Base-by-base conservation (phyloP, 225 moss, liverwort and hornwort species). In the Sphagnum tenellum region DNA sequence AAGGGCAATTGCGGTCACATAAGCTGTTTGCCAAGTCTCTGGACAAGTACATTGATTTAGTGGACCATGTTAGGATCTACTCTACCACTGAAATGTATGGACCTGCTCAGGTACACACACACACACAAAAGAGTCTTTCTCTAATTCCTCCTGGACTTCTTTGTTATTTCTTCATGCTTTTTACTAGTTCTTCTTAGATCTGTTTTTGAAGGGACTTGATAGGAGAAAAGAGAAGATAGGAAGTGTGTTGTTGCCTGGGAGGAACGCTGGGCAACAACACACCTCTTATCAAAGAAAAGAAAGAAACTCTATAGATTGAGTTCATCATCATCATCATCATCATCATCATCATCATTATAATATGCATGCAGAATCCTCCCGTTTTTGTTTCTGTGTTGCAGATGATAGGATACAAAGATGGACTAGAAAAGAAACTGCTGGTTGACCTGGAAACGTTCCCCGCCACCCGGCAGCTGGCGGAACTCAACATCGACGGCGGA, bases 1-100 rank as follows among this genome's bases (percentile, higher is more conserved):
- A 73, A 68, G 89, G 86, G 48, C 98, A 93, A 68, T 79, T 98
- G 29, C 77, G 85, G 64, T 98, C 98, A 2, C 98, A 98, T 66
- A 98, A 86, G 62, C 62, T 93, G 67, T 98, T 98, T 52, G 69
- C 89, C 5, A 71, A 67, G 50, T 86, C 89, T 9, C 14, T 93
- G 45, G 77, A 84, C 69, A 93, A 71, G 65, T 98, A 93, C 10
- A 78, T 85, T 53, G 79, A 87, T 8, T 69, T 86, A 64, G 80
- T 82, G 59, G 96, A 98, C 71, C 1, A 73, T 45, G 87, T 88
- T n/a, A 90, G 79, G 77, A 82, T 98, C 10, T 98, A 83, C 67
- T 87, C 89, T 12, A 98, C 98, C 46, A 93, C 59, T 54, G 70
- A 64, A 61, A 88, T 92, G 85, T 86, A 85, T 50, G 74, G 82